Evolutionary conservation across 805 yeast genomes (phyloP), one percentile per base, ranked within the genome.

Genomic region (Kuraishia floccosa): DNA sequence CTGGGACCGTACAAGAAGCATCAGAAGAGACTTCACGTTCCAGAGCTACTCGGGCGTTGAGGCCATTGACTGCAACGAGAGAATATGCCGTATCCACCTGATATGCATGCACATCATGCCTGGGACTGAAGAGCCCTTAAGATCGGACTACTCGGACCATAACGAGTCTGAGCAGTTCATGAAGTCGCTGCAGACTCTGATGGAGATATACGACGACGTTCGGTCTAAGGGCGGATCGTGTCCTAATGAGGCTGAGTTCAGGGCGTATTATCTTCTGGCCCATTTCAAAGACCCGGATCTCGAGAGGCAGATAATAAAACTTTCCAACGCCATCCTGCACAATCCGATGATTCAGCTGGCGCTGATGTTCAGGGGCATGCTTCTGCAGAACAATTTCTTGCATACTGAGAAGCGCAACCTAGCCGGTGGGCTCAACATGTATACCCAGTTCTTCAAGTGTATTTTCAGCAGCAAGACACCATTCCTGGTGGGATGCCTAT

Each of bases 1-100:
- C 6, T 93, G 99, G 98, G 97, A 91, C 53, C 68, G 99, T 53
- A 91, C 96, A 14, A 68, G 99, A 41, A 85, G 96, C 0, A 87
- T 91, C 27, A 68, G 99, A 47, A 97, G 91, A 52, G 99, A 91
- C 52, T 91, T 91, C 54, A 87, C 96, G 0, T 87, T 83, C 47
- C 98, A 91, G 49, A 89, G 89, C 50, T 89, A 76, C 44, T 77
- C 76, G 25, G 98, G 97, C 0, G 82, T 87, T 2, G 97, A 91
- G 49, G 93, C 96, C 2, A 71, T 89, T 7, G 89, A 80, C 41
- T 91, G 97, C 52, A 83, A 84, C 45, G 98, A 91, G 52, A 62
- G 78, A 31, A 91, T 91, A 41, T 95, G 86, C 4, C 61, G 98
- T 33, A 79, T 87, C 14, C 98, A 91, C 49, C 64, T 89, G 17